Conservation (phyloP, 2,329 filamentous ascomycete species). For the Aureobasidium subglaciale region DNA sequence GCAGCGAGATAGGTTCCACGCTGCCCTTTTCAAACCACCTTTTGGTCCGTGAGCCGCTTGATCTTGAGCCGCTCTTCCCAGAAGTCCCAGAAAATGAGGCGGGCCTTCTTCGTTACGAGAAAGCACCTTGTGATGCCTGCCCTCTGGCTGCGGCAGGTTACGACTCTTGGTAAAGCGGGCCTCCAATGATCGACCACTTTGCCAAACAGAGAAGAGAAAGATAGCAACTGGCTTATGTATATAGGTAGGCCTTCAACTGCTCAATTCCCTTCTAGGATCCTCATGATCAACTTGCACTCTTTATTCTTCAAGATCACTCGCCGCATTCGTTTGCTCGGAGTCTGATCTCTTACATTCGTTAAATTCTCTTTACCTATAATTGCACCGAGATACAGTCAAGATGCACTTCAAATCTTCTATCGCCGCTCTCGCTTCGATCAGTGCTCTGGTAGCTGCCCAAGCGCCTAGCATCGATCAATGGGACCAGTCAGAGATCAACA, state of each 20-base stretch:
- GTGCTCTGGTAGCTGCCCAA: slow-evolving; percentile 11
- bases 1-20: not conserved
- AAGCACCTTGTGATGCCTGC: not conserved
- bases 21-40: not conserved
- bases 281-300: not conserved
- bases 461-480: slow-evolving; percentile 17
- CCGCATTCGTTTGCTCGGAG: slow-evolving; percentile 13
- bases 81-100: not conserved
- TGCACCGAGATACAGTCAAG: not conserved
- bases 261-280: not conserved
- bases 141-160: not conserved
- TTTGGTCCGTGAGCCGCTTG: slow-evolving; percentile 6
- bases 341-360: not conserved
- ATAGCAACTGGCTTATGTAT: not conserved
- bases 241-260: not conserved
- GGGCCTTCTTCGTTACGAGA: slow-evolving; percentile 6
- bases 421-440: not conserved
- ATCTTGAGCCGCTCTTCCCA: slow-evolving; percentile 3
- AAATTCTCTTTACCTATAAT: not conserved
- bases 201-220: not conserved
- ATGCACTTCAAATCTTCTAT: slow-evolving; percentile 1
- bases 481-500: slow-evolving; percentile 22
- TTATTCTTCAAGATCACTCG: not conserved
- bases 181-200: slow-evolving; percentile 2
- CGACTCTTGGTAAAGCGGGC: not conserved